Conservation (phyloP, 371 early-diverging fungal species). For the Saksenaea oblongispora region DNA sequence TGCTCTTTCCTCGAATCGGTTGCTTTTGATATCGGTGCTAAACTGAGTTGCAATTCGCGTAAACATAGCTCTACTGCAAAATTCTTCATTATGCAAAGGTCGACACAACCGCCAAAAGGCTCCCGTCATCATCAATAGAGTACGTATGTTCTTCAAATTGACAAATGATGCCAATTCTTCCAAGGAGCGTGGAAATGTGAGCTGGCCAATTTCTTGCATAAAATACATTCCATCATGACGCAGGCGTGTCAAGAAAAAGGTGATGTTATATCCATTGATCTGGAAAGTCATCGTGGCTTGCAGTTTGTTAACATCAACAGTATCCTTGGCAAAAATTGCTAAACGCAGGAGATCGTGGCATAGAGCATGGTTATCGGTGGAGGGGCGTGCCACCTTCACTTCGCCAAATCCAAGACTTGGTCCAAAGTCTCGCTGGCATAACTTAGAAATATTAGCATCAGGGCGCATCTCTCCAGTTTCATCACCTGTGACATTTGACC, state of each 20-base stretch:
- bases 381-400: conserved; percentile 11
- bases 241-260: conserved; percentile 9
- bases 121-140: conserved; percentile 23
- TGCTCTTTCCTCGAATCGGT: too few relatives aligned
- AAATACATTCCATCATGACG: conserved; percentile 23
- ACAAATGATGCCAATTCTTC: conserved; percentile 18
- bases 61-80: too few relatives aligned
- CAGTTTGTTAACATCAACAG: conserved; percentile 6
- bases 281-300: conserved; percentile 14
- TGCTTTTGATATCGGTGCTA: too few relatives aligned
- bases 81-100: not conserved
- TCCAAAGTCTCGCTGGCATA: conserved; percentile 12
- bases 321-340: conserved; percentile 12
- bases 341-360: conserved; percentile 19
- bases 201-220: conserved; percentile 25
- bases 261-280: conserved; percentile 6
- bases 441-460: conserved; percentile 11
- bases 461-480: conserved; percentile 10
- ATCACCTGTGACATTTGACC: not conserved
- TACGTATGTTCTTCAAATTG: conserved; percentile 24
- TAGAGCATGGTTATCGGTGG: conserved; percentile 13
- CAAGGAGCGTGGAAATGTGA: conserved; percentile 20
- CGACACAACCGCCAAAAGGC: conserved; percentile 24
- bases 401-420: conserved; percentile 14
- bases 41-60: too few relatives aligned